Base-by-base conservation (phyloP, 441 rosid genomes). In the Gossypium davidsonii region DNA sequence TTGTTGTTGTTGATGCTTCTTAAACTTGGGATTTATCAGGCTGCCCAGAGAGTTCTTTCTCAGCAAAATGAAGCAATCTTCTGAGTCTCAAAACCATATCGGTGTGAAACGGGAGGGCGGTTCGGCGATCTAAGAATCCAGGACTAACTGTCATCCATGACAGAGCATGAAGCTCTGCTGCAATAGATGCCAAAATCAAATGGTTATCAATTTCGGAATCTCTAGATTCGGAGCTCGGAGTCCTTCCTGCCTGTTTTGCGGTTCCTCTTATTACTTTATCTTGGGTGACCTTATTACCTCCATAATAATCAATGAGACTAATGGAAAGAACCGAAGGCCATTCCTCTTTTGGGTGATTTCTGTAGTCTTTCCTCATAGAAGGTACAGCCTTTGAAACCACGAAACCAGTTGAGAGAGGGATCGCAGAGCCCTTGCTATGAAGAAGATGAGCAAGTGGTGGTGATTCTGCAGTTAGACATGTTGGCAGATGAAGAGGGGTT, bases 361-460 rank as follows among this genome's bases (percentile, higher is more conserved):
- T 87, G 18, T 79, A 72, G 79, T 96, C 99, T 79, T 84, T 96
- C 82, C 94, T 88, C 94, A 89, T 84, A 26, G 96, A 87, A 62
- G 97, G 96, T 65, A 93, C 94, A 62, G 98, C 92, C 86, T 89
- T 96, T 31, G 99, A 92, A 79, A 88, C 94, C 66, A 93, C 94
- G 77, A 96, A 96, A 56, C 92, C 99, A 0, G 95, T 93, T 51
- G 97, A 91, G 53, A 96, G 88, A 37, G 98, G 93, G 72, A 91
- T 87, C 39, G 97, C 96, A 65, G 82, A 82, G 25, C 99, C 99
- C 88, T 92, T 92, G 80, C 99, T 96, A 65, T 96, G 99, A 72
- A 96, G 97, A 80, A 96, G 98, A 83, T 96, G 99, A 66, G 98
- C 99, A 61, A 96, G 93, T 6, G 99, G 99, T 42, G 99, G 99